phyloP scores from a whole-genome alignment of 371 early-diverging fungal genomes.

The Rhizopus sp. region DNA sequence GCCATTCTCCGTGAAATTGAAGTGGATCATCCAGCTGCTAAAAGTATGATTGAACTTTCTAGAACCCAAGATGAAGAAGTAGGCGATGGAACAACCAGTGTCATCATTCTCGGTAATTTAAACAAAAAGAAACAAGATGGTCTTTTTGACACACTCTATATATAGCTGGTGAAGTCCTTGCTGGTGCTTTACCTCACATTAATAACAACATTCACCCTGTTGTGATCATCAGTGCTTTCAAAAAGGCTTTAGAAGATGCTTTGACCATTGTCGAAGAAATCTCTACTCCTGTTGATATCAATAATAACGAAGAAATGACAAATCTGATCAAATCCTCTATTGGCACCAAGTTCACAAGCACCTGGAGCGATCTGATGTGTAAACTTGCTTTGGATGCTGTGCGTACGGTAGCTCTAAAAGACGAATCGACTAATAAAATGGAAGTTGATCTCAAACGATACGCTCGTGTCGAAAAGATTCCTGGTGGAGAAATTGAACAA shows the following conservation, averaged over 20 bases:
- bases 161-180: slow-evolving; percentile 95
- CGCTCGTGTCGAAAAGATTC: slow-evolving; percentile 98
- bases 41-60: slow-evolving; percentile 99
- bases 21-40: slow-evolving; percentile 99
- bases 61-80: slow-evolving; percentile 99
- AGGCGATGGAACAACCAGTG: slow-evolving; percentile 99
- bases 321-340: slow-evolving; percentile 89
- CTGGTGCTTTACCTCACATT: slow-evolving; percentile 90
- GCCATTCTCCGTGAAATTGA: slow-evolving; percentile 99
- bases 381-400: slow-evolving; percentile 96
- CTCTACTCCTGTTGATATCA: slow-evolving; percentile 82
- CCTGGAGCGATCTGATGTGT: slow-evolving; percentile 98
- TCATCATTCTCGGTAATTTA: slow-evolving; percentile 92
- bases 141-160: background rate
- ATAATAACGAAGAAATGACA: slow-evolving; percentile 87
- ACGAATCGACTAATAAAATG: slow-evolving; percentile 68
- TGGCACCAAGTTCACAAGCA: slow-evolving; percentile 96
- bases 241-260: slow-evolving; percentile 92
- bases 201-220: slow-evolving; percentile 99
- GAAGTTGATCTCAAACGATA: slow-evolving; percentile 98
- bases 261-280: slow-evolving; percentile 83
- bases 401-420: slow-evolving; percentile 81
- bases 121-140: background rate
- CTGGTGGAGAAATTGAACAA: slow-evolving; percentile 97
- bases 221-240: slow-evolving; percentile 93